Evolutionary conservation across 345 rosid species (phyloP).

Genomic region (Aegle marmelos): DNA sequence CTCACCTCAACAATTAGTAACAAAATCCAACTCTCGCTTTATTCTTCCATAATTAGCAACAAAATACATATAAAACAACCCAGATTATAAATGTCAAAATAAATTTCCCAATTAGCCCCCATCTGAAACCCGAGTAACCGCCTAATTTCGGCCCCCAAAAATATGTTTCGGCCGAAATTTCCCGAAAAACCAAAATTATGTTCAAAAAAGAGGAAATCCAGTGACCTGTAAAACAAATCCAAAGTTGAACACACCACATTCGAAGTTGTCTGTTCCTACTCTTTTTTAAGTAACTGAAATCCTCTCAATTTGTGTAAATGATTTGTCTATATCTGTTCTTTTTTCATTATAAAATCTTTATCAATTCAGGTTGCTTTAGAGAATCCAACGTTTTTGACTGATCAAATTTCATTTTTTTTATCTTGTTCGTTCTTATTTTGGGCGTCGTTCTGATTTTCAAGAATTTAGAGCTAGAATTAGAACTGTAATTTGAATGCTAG

Average conservation of each 20-base stretch:
- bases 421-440: neutral
- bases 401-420: neutral
- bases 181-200: neutral
- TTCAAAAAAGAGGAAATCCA: neutral
- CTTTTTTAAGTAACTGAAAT: neutral
- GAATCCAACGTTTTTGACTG: neutral
- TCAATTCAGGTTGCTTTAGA: neutral
- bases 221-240: slow-evolving; percentile 6
- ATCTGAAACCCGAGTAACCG: neutral
- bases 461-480: neutral
- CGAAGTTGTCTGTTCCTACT: neutral
- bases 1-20: neutral
- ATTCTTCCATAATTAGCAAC: neutral
- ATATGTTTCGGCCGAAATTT: slow-evolving; percentile 6
- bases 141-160: neutral
- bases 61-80: neutral
- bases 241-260: neutral
- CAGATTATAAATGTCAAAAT: neutral
- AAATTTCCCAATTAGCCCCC: neutral
- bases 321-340: neutral
- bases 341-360: neutral
- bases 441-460: neutral
- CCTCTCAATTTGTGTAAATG: neutral
- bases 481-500: neutral
- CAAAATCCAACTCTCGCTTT: neutral